Base-by-base conservation (phyloP, 352 stramenopile species). In the Thraustochytrium sp. region DNA sequence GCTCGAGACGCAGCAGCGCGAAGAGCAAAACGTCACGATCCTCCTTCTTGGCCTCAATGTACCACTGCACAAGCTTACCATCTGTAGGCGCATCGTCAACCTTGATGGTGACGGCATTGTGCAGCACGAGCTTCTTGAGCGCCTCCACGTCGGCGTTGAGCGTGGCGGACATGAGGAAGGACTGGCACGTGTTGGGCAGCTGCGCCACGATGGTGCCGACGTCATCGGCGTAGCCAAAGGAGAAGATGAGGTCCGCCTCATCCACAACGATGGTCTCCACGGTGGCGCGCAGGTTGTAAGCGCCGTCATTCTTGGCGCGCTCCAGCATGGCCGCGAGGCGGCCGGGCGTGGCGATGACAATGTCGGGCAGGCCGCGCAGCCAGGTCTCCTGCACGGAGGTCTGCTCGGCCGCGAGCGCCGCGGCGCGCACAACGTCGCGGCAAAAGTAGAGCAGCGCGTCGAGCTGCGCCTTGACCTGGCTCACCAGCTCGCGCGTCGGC, bases 11-110 rank as follows among this genome's bases (percentile, higher is more conserved):
- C 65, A 99, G 88, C 77, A 99, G 95, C 44, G 98, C 96, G 86
- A 98, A 99, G 48, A 99, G 87, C 46, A 99, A 90, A 76, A 99
- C 85, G 77, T 97, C 94, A 87, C 99, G 99, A 89, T 99, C 96
- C 38, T 89, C 90, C 13, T 86, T 9, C 11, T 29, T 29, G 34
- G 84, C 68, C 48, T 63, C n/a, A 29, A 82, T 23, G n/a, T 42
- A 84, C 44, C 40, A 86, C 48, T 86, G 83, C 36, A 46, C 37
- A 3, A 86, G 80, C 26, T 63, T 65, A 13, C 80, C 80, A 4
- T 86, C 64, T 4, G 75, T 73, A 4, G 36, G 5, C 11, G 59
- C 31, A 23, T 85, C 83, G 16, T 85, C 36, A 13, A 87, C n/a
- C 46, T 53, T 82, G 34, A 87, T 16, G 5, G 85, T 55, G 29